Evolutionary conservation across 345 rosid genomes (phyloP).

Genomic region (Gossypium bickii): DNA sequence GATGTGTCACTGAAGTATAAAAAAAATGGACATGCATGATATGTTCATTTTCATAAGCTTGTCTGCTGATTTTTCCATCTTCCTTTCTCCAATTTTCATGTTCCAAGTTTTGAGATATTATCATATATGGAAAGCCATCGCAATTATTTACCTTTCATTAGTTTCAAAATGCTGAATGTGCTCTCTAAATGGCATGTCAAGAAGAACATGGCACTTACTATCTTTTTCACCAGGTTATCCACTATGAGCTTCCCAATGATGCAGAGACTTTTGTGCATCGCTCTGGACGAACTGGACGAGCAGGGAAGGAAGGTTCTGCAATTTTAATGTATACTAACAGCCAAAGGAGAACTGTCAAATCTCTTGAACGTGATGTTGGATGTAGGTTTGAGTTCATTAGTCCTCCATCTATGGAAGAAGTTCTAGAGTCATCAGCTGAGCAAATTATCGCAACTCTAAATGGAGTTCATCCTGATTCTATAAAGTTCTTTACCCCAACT

Average conservation of each 20-base stretch:
- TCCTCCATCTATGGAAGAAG: slow-evolving; percentile 70
- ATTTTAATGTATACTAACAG: slow-evolving; percentile 73
- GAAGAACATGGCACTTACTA: slow-evolving; percentile 13
- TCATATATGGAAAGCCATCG: neutral
- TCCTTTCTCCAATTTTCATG: neutral
- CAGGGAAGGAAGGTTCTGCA: slow-evolving; percentile 95
- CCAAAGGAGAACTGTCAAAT: slow-evolving; percentile 84
- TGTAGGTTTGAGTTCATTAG: slow-evolving; percentile 84
- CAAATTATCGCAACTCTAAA: slow-evolving; percentile 81
- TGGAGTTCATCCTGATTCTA: slow-evolving; percentile 85
- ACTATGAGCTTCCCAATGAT: slow-evolving; percentile 96
- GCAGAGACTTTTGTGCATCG: slow-evolving; percentile 98
- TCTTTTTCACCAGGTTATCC: slow-evolving; percentile 58
- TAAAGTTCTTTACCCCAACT: slow-evolving; percentile 69
- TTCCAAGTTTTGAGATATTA: neutral
- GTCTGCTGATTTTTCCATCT: neutral
- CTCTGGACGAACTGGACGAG: slow-evolving; percentile 99
- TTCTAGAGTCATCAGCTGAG: slow-evolving; percentile 81
- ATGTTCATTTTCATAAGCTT: neutral
- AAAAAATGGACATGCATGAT: neutral
- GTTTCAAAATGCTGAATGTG: neutral
- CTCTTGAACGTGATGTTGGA: slow-evolving; percentile 90
- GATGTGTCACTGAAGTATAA: neutral
- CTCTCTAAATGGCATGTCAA: slow-evolving; percentile 1
- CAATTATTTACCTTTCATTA: neutral